Percentiles rank a stretch among this genome's conserved stretches.
These are phyloP conservation scores for Pyrenula aspistea DNA, from an alignment of 495 filamentous ascomycete genomes.

Conservation along the genomic window DNA sequence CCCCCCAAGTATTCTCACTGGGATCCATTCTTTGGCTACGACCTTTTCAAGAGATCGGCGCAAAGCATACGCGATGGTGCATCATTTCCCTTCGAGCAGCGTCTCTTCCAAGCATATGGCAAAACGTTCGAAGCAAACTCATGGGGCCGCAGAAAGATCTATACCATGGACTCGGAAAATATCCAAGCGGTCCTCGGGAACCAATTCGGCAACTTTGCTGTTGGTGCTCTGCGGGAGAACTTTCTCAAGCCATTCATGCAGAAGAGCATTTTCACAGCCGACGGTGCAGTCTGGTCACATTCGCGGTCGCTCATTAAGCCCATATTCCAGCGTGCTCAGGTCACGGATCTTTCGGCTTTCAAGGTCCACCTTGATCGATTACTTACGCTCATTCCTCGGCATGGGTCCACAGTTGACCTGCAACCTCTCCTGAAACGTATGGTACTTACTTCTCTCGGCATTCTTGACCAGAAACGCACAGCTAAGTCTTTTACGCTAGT, in stretches of 20 bases:
- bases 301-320: conserved; percentile 51
- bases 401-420: conserved; percentile 45
- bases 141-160: conserved; percentile 13
- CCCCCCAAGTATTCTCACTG: background rate
- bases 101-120: conserved; percentile 11
- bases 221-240: conserved; percentile 34
- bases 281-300: conserved; percentile 54
- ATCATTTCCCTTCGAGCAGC: background rate
- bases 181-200: conserved; percentile 48
- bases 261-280: conserved; percentile 57
- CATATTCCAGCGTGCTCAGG: conserved; percentile 46
- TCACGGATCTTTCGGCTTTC: conserved; percentile 45
- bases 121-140: conserved; percentile 23
- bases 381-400: conserved; percentile 27
- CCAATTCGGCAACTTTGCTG: conserved; percentile 46
- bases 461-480: background rate
- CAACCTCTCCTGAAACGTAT: conserved; percentile 39
- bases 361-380: conserved; percentile 46
- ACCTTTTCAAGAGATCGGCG: background rate
- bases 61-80: background rate
- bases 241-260: conserved; percentile 48
- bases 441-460: background rate
- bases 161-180: conserved; percentile 47
- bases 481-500: conserved; percentile 35
- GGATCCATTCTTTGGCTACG: background rate